Evolutionary conservation across 768 basidiomycete species (phyloP).

Genomic region (Russula lepida): DNA sequence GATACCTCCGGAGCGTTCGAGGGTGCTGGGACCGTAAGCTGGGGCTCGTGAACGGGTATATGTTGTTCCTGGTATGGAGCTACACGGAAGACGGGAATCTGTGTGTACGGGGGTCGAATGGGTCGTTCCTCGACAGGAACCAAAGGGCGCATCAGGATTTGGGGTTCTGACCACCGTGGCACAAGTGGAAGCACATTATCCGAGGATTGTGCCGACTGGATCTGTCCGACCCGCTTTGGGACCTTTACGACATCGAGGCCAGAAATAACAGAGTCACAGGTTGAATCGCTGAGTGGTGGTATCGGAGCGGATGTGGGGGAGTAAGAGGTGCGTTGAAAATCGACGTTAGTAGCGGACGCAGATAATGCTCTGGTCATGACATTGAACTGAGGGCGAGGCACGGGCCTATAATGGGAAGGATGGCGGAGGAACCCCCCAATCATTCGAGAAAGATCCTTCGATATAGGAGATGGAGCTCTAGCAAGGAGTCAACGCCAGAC

Average conservation of each 20-base stretch:
- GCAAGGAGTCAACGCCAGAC: constrained; percentile 1
- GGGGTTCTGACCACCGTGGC: background rate
- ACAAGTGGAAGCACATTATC: background rate
- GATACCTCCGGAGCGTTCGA: background rate
- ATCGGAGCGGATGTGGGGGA: background rate
- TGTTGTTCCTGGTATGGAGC: background rate
- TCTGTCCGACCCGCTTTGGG: background rate
- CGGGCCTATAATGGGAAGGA: background rate
- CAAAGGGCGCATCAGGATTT: background rate
- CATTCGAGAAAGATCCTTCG: constrained; percentile 11
- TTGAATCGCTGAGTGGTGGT: background rate
- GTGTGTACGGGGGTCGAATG: background rate
- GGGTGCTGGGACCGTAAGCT: background rate
- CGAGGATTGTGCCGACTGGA: background rate
- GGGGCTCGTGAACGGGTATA: background rate
- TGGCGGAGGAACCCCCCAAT: background rate
- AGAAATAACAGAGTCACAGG: background rate
- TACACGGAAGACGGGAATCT: background rate
- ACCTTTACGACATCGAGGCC: background rate
- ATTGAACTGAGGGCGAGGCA: background rate
- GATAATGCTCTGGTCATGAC: background rate
- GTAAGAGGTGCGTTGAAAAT: background rate
- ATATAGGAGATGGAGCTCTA: background rate
- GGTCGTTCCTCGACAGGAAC: background rate
- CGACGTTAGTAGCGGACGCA: background rate